Evolutionary conservation across 805 yeast genomes (phyloP).

Genomic region (Wickerhamiella azyma): DNA sequence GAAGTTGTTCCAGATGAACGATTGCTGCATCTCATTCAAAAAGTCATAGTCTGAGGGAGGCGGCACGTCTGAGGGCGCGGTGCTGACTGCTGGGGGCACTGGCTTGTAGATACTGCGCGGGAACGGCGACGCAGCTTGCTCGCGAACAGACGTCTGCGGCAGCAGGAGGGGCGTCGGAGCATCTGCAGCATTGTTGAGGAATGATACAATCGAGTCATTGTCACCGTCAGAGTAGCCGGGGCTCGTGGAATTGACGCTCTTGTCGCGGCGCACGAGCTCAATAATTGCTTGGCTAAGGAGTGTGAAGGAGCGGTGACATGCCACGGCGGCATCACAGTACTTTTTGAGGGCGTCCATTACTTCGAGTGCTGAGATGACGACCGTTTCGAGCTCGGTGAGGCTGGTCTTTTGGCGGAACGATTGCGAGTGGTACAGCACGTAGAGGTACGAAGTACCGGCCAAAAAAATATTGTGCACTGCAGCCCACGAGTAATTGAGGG

Average conservation of each 20-base stretch:
- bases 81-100: background rate
- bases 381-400: constrained; percentile 18
- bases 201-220: constrained; percentile 4
- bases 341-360: constrained; percentile 11
- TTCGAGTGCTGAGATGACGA: constrained; percentile 9
- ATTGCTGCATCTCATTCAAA: constrained; percentile 13
- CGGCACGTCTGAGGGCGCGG: background rate
- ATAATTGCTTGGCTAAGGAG: constrained; percentile 10
- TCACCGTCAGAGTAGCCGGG: constrained; percentile 2
- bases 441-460: constrained; percentile 78
- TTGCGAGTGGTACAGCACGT: constrained; percentile 59
- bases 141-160: background rate
- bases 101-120: background rate
- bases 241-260: background rate
- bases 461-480: constrained; percentile 79
- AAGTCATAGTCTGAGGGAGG: constrained; percentile 8
- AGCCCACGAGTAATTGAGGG: constrained; percentile 81
- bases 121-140: background rate
- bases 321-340: constrained; percentile 13
- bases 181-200: constrained; percentile 2
- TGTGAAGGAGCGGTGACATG: constrained; percentile 11
- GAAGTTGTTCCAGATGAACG: constrained; percentile 14
- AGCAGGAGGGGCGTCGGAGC: background rate
- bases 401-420: constrained; percentile 35
- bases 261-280: constrained; percentile 9